These are phyloP conservation scores for Fragaria ananassa DNA, from an alignment of 306 rosid genomes.

Conservation along the genomic window DNA sequence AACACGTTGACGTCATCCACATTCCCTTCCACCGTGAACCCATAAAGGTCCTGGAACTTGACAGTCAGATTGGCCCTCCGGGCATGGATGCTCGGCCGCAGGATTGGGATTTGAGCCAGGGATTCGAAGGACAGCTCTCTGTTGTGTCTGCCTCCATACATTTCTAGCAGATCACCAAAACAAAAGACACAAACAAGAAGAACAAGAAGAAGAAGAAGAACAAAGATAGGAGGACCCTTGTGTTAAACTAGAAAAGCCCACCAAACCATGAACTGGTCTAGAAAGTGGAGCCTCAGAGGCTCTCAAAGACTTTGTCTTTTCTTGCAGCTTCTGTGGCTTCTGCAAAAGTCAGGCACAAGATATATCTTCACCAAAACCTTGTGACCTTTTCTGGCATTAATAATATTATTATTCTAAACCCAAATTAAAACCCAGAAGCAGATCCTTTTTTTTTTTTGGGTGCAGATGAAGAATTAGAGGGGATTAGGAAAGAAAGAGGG, in stretches of 20 bases:
- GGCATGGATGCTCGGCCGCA: constrained; percentile 93
- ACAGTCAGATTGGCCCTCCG: constrained; percentile 91
- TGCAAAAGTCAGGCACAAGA: constrained; percentile 10
- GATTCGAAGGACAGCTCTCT: constrained; percentile 84
- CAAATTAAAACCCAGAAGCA: constrained; percentile 14
- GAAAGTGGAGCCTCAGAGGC: constrained; percentile 25
- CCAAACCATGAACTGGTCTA: constrained; percentile 44
- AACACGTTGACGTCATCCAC: constrained; percentile 96
- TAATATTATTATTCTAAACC: background rate
- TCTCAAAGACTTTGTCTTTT: constrained; percentile 13
- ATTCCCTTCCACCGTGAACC: constrained; percentile 94
- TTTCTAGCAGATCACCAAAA: constrained; percentile 21
- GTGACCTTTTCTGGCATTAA: constrained; percentile 22
- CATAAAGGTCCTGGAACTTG: constrained; percentile 95
- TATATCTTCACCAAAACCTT: constrained; percentile 13
- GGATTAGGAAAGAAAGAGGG: constrained; percentile 16
- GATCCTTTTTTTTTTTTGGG: constrained; percentile 19
- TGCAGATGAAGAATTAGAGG: background rate
- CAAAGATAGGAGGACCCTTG: background rate
- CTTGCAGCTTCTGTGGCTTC: background rate
- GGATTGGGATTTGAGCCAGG: constrained; percentile 68
- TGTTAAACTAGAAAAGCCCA: constrained; percentile 38
- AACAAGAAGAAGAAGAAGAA: background rate
- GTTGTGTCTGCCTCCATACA: constrained; percentile 78
- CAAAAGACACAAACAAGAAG: background rate